Evolutionary conservation across 1,284 basidiomycete species (phyloP).

Genomic region (Pulveroboletus sp.): DNA sequence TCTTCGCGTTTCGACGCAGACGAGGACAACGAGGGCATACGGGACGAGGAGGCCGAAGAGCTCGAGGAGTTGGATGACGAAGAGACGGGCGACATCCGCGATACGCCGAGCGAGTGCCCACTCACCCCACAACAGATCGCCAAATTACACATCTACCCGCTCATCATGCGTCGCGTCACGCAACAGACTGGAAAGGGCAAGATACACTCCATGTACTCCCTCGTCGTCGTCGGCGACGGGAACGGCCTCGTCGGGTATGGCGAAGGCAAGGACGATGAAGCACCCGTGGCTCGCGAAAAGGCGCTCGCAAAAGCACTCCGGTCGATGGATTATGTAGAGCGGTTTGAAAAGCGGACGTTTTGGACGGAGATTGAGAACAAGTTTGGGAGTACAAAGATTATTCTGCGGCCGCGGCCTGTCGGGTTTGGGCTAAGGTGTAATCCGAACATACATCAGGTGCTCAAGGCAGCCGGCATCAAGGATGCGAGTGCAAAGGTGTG

Average conservation of each 20-base stretch:
- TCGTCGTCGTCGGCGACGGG: conserved; percentile 84
- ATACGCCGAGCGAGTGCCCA: conserved; percentile 24
- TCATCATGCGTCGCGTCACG: conserved; percentile 63
- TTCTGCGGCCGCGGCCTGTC: conserved; percentile 86
- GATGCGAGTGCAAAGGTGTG: conserved; percentile 94
- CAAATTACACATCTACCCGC: conserved; percentile 56
- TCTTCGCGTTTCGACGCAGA: conserved; percentile 2
- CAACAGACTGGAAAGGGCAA: conserved; percentile 90
- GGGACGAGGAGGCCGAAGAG: conserved; percentile 21
- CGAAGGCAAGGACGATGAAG: conserved; percentile 77
- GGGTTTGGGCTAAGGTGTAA: conserved; percentile 94
- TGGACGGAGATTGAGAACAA: conserved; percentile 88
- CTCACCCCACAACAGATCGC: conserved; percentile 29
- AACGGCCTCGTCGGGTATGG: conserved; percentile 90
- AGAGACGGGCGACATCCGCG: conserved; percentile 28
- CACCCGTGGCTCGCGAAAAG: conserved; percentile 60
- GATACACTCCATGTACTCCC: conserved; percentile 63
- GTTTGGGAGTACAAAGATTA: conserved; percentile 83
- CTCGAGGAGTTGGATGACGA: conserved; percentile 23
- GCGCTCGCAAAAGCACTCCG: conserved; percentile 76
- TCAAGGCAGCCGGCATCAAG: conserved; percentile 92
- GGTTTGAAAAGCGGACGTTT: conserved; percentile 88
- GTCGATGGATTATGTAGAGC: conserved; percentile 84
- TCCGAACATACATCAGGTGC: conserved; percentile 84
- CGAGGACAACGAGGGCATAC: conserved; percentile 12